phyloP scores from a whole-genome alignment of 768 basidiomycete species.

The Leccinum barrowsii region DNA sequence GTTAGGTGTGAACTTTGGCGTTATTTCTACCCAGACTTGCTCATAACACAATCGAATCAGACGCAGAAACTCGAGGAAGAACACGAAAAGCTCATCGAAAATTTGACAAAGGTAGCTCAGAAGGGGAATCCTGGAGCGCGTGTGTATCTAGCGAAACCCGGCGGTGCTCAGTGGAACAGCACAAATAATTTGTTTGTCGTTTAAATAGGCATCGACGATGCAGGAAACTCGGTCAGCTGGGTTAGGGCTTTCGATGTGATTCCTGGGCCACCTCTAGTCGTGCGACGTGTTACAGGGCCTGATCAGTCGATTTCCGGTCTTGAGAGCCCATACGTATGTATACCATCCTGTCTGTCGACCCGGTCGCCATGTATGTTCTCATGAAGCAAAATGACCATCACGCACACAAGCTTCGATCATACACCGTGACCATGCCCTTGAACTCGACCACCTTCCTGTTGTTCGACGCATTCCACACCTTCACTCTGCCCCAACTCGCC shows the following conservation, averaged over 20 bases:
- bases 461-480: too few species aligned
- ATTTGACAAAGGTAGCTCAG: not conserved
- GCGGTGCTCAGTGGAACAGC: slow-evolving; percentile 42
- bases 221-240: slow-evolving; percentile 27
- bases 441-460: too few species aligned
- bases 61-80: not conserved
- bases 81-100: not conserved
- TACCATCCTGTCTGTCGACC: too few species aligned
- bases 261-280: not conserved
- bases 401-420: too few species aligned
- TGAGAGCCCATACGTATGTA: too few species aligned
- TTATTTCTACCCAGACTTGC: not conserved
- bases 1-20: not conserved
- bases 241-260: slow-evolving; percentile 5
- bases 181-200: slow-evolving; percentile 57
- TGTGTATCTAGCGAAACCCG: not conserved
- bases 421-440: too few species aligned
- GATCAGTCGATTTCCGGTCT: too few species aligned
- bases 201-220: slow-evolving; percentile 74
- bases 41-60: slow-evolving; percentile 1
- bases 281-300: too few species aligned
- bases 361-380: too few species aligned
- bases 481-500: too few species aligned
- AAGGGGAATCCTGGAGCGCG: slow-evolving; percentile 7
- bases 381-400: too few species aligned